Evolutionary conservation across 2,329 filamentous ascomycete genomes (phyloP), one percentile per base, ranked within the genome.

Genomic region (Cryphonectria carpinicola): DNA sequence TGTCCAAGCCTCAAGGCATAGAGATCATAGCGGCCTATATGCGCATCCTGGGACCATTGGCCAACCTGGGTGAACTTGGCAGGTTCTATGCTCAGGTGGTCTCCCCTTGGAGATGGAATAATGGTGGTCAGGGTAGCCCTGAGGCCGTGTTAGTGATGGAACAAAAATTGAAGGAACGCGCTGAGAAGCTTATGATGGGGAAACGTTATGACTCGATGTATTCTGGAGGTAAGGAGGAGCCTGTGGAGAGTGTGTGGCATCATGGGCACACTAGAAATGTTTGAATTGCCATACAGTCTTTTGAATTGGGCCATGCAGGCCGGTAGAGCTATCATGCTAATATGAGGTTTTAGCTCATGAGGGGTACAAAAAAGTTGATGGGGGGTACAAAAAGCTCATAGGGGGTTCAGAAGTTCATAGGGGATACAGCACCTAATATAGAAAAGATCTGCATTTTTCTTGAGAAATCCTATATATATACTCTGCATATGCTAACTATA

Each of bases 181-280:
- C 64, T 43, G 68, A 70, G 64, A 66, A 22, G n/a, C 6, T 37
- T 32, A 19, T 70, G 19, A 62, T 70, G 68, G 68, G 68, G 28
- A 6, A 70, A 10, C 39, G 64, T 7, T 67, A 70, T 63, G 1
- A n/a, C 4, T 2, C 54, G 28, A n/a, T 52, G 25, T 28, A 54
- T 32, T n/a, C 10, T 19, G 10, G 22, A 8, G 3, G 17, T 1
- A 25, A 46, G 19, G 52, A 69, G 41, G 52, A 69, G 41, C 67
- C 67, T 1, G 13, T 2, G 7, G 62, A 65, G 17, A 52, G 62
- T 25, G 3, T 69, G 1, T 65, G 67, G 67, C 25, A 35, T 32
- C 25, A 65, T 52, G n/a, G 19, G 3, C 25, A 43, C 7, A 1
- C 17, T 22, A 46, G 43, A 22, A 8, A 22, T 19, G 17, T 1